A percentile compares a stretch with the other conserved stretches of the same genome.
These are phyloP conservation scores for Straminergon stramineum DNA, from an alignment of 225 moss, liverwort and hornwort species.

Conservation along the genomic window DNA sequence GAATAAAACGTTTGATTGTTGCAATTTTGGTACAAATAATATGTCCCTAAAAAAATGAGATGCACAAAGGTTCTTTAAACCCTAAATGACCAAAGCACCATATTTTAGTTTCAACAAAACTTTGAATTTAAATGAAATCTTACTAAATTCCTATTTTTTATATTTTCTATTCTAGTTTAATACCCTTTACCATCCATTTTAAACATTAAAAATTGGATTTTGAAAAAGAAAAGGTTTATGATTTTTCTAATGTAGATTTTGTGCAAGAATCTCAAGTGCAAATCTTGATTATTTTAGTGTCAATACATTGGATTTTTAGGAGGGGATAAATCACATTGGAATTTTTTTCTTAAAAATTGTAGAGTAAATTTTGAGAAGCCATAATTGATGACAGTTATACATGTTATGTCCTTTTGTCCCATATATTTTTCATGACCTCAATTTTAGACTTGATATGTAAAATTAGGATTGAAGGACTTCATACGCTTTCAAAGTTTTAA, in stretches of 20 bases:
- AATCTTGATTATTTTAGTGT: too few species aligned
- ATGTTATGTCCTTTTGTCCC: neutral
- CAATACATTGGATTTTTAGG: neutral
- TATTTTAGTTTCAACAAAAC: neutral
- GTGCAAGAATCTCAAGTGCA: rapidly evolving
- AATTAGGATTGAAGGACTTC: neutral
- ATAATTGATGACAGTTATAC: neutral
- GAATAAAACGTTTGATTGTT: neutral
- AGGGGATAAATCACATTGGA: neutral
- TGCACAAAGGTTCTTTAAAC: neutral
- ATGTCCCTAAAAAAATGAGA: neutral
- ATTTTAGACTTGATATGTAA: neutral
- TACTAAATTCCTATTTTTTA: rapidly evolving
- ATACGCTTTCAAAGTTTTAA: neutral
- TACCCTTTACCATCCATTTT: neutral
- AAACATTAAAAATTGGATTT: too few species aligned
- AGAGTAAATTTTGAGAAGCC: neutral
- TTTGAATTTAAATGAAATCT: neutral
- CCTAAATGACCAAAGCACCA: neutral
- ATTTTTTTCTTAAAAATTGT: neutral
- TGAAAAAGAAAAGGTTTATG: neutral
- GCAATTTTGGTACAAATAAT: neutral
- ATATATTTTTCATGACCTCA: neutral
- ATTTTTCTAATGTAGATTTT: neutral
- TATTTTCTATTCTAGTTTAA: neutral